Base-by-base conservation (phyloP, 805 yeast genomes). In the Lipomyces kockii region DNA sequence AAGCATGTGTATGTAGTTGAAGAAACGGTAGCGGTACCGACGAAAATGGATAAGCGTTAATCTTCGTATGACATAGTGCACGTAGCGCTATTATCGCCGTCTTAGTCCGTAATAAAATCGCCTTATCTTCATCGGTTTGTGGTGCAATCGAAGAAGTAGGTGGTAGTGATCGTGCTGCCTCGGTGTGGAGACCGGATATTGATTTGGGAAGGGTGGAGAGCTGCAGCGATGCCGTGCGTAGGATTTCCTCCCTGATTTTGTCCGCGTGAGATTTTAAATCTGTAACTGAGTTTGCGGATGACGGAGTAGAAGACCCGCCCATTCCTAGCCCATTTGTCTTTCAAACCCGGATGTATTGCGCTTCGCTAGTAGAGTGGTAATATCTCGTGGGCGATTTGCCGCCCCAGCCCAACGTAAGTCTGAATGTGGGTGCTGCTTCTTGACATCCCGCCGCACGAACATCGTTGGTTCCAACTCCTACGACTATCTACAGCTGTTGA, bases 21-120 rank as follows among this genome's bases (percentile, higher is more conserved):
- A 68, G 43, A 35, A 49, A 68, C 35, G 17, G 34, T 5, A 43
- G 27, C 3, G 70, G 66, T 2, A 68, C 71, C 20, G 32, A 49
- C 25, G 68, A 54, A 46, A 55, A 62, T n/a, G 58, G 56, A 56
- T 56, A 57, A 4, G 66, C 63, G 35, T 62, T 39, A 20, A 68
- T 58, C 56, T 65, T 60, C 11, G 39, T 39, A n/a, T 53, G 17
- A 37, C 62, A 49, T n/a, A 61, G 29, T 9, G 39, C 27, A 8
- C 62, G 63, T 34, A 64, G 53, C 4, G 61, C 49, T 14, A 27
- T 3, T 11, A 60, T 64, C 39, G 55, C 34, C 37, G 53, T 27
- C n/a, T 14, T 12, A 17, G 29, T n/a, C 27, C 49, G 52, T 4
- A n/a, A 43, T n/a, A 43, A 8, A n/a, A 5, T 43, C 49, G 20